Percentiles rank a stretch among this genome's conserved stretches.
phyloP scores from a whole-genome alignment of 352 stramenopile species.

The Thraustochytrium striatum region DNA sequence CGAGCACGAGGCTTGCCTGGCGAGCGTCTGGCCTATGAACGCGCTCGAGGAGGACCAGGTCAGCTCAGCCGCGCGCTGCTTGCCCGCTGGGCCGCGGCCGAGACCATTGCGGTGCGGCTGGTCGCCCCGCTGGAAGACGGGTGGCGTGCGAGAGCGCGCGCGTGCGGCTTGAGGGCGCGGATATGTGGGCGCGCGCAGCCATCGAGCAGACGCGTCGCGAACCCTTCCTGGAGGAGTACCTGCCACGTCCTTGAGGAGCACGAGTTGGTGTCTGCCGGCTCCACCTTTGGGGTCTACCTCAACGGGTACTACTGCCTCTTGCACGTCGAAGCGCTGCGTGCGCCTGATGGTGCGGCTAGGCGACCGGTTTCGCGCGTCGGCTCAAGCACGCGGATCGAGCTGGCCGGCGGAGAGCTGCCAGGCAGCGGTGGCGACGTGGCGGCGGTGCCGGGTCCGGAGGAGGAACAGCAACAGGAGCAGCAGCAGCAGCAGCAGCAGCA shows the following conservation, averaged over 20 bases:
- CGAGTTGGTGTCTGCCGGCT: neutral
- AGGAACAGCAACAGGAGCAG: neutral
- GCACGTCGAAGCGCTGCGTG: neutral
- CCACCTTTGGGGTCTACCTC: neutral
- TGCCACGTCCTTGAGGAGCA: neutral
- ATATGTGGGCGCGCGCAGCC: neutral
- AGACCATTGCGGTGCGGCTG: neutral
- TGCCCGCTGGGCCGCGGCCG: neutral
- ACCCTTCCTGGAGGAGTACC: neutral
- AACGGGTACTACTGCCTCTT: slow-evolving; percentile 24
- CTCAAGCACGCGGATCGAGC: too few species aligned
- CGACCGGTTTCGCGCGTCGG: too few species aligned
- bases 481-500: neutral
- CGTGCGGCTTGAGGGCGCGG: neutral
- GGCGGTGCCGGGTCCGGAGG: neutral
- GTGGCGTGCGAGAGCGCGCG: neutral
- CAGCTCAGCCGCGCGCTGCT: neutral
- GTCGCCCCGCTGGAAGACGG: neutral
- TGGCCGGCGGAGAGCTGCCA: neutral
- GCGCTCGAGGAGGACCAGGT: neutral
- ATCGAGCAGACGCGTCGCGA: neutral
- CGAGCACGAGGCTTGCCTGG: neutral
- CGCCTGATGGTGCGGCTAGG: neutral
- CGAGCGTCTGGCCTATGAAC: neutral
- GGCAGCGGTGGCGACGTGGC: neutral